Evolutionary conservation across 306 rosid genomes (phyloP), one percentile per base, ranked within the genome.

Genomic region (Pyrus bretschneideri): DNA sequence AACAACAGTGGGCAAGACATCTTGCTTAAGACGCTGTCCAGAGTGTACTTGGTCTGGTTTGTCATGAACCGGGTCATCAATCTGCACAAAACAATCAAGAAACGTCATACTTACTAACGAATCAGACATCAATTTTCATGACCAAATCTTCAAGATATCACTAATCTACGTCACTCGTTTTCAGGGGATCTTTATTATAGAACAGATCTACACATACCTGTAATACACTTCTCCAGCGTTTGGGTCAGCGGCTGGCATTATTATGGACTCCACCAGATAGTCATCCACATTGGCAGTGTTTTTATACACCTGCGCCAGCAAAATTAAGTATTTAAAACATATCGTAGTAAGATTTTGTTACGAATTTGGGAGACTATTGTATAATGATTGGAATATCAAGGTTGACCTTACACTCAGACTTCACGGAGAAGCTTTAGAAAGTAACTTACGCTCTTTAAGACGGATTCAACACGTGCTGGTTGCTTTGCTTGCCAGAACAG

Each of bases 401-500:
- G 15, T 12, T 42, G 4, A 35, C 17, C 51, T 31, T 31, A 25
- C 29, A 3, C 40, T 58, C 69, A 18, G 40, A 60, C 42, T 25
- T 17, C 1, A 59, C 64, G 14, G 44, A 62, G 76, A 70, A 78
- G 76, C 42, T 49, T 15, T 60, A 73, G 83, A 22, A 77, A 66
- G 75, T 58, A 67, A 76, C 93, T 59, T 87, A 86, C 97, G 82
- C 97, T 89, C 84, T 92, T 95, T 70, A 95, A 84, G 78, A 95
- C 89, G 13, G 96, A 95, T 76, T 69, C 72, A 74, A 92, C 72
- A 35, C 93, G 91, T 75, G 97, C 85, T 1, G 97, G 99, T 79
- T 91, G 97, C 87, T 91, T 95, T 54, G 97, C 80, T 83, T 92
- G 99, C 97, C 99, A 92, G 89, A 95, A 92, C 77, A 92, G 77